Conservation (phyloP, 1,284 basidiomycete genomes). For the Ganoderma multipileum region DNA sequence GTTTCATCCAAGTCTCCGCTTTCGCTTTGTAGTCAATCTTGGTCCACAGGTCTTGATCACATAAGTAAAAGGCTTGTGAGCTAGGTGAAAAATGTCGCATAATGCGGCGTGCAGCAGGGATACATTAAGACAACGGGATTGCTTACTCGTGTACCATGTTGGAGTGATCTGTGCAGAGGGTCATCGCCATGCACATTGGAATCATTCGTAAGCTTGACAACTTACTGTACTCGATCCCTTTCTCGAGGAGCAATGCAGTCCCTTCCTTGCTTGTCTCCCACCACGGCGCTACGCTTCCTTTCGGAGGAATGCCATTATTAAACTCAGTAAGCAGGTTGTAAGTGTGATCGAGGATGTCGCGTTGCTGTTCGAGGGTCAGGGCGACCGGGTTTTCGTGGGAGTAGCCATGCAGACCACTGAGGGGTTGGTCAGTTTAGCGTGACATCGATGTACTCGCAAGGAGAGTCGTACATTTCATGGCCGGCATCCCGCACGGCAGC, state of each 20-base stretch:
- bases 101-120: background rate
- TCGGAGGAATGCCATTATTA: conserved; percentile 70
- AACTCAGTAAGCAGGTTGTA: conserved; percentile 72
- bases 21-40: conserved; percentile 73
- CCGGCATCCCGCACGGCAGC: conserved; percentile 71
- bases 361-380: conserved; percentile 73
- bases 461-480: conserved; percentile 60
- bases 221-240: conserved; percentile 78
- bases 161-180: conserved; percentile 61
- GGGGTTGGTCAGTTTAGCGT: background rate
- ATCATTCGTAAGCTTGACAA: background rate
- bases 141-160: conserved; percentile 68
- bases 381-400: conserved; percentile 78
- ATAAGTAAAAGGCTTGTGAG: conserved; percentile 75
- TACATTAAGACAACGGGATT: background rate
- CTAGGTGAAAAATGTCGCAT: conserved; percentile 41
- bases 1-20: conserved; percentile 81
- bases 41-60: conserved; percentile 75
- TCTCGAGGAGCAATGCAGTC: conserved; percentile 71
- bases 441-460: background rate
- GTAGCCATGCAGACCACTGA: conserved; percentile 77
- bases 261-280: conserved; percentile 82
- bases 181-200: background rate
- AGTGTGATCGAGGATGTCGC: conserved; percentile 75
- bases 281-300: conserved; percentile 77